Conservation (phyloP, 306 rosid species). For the Clitoria ternatea region DNA sequence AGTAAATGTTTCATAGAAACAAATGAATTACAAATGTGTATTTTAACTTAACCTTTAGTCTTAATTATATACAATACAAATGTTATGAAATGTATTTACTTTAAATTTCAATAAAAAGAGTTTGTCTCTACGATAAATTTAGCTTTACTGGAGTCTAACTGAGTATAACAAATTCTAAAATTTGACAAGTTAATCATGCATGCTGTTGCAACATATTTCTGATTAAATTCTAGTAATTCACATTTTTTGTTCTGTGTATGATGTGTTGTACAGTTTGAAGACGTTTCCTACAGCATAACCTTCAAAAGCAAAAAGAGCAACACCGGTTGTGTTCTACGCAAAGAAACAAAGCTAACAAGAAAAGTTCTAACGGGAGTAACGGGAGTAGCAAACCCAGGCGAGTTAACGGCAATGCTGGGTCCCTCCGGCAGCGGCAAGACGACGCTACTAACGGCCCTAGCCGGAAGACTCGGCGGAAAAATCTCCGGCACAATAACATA, state of each 20-base stretch:
- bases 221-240: neutral
- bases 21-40: no score
- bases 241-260: neutral
- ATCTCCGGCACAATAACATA: slow-evolving; percentile 64
- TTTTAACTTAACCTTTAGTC: no score
- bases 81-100: no score
- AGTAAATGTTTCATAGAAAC: no score
- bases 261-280: slow-evolving; percentile 58
- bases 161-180: no score
- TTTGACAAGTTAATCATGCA: no score
- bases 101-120: no score
- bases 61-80: no score
- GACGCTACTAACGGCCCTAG: slow-evolving; percentile 66
- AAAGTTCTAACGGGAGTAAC: slow-evolving; percentile 51
- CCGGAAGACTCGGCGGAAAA: slow-evolving; percentile 58
- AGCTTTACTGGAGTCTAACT: no score
- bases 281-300: slow-evolving; percentile 52
- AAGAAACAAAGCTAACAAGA: slow-evolving; percentile 41
- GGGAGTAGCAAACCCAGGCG: slow-evolving; percentile 68
- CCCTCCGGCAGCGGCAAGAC: slow-evolving; percentile 96
- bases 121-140: no score
- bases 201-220: neutral
- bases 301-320: slow-evolving; percentile 18
- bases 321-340: slow-evolving; percentile 31
- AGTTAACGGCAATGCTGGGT: slow-evolving; percentile 82